Base-by-base conservation (phyloP, 768 basidiomycete genomes). In the Krasilnikovozyma curviuscula region DNA sequence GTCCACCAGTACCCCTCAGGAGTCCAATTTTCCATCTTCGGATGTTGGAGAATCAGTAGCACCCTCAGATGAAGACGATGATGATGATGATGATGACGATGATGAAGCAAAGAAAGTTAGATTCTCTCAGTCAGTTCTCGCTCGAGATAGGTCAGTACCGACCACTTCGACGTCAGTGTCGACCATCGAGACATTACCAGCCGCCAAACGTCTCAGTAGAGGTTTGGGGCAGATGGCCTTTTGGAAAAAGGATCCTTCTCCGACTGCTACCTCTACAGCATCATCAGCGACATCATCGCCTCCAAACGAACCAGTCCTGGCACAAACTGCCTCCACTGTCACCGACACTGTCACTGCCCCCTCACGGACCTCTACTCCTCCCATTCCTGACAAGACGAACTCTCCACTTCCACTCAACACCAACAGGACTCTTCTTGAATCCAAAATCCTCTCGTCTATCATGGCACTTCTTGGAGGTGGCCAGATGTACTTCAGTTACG, bases 401-500 rank as follows among this genome's bases (percentile, higher is more conserved):
- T 7, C 24, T 24, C 3, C 13, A 40, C 32, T 19, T 42, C 41
- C 3, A 30, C 23, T 16, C 6, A 23, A 12, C 30, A 28, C 40
- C 1, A 27, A 23, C 4, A 23, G 45, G 18, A 33, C 32, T 16
- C 48, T 42, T 5, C 48, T 52, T 23, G 50, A 52, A 23, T 30
- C 31, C 31, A 42, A 43, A 23, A 38, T 52, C 27, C 13, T 52
- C 27, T 13, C 29, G 6, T 52, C 45, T 2, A 32, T 52, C 13
- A 7, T 37, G 29, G 14, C 45, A 14, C 38, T 40, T 6, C 48
- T 47, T 34, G 27, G 27, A 5, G 29, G 33, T 1, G 50, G 50
- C 6, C 50, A 52, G 40, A 46, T 52, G 39, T 52, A 40, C 32
- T 52, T 47, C 46, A 29, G 40, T 13, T 43, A 52, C 40, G 29